Base-by-base conservation (phyloP, 2,329 filamentous ascomycete genomes). In the Pseudocercospora eumusae region DNA sequence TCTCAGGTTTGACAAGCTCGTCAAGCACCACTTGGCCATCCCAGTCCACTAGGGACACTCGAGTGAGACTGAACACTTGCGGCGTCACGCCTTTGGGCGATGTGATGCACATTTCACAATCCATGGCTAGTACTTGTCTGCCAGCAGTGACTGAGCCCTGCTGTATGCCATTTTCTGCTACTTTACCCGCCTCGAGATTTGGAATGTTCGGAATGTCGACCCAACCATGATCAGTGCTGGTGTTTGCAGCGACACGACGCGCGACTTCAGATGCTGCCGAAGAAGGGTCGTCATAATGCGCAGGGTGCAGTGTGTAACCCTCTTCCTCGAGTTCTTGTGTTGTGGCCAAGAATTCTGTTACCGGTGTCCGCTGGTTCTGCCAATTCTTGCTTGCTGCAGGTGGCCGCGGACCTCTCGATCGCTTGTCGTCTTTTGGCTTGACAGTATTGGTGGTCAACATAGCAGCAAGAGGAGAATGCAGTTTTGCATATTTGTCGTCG, bases 81-180 rank as follows among this genome's bases (percentile, higher is more conserved):
- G 89, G 86, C 20, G 68, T 65, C 15, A 67, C 62, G 18, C 71
- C 71, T 40, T 60, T 56, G 15, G 72, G 73, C 63, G 88, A 90
- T 2, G 92, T 96, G 78, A 92, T 88, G 75, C 93, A 96, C 95
- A 99, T 99, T 77, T 99, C 95, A 77, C 95, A 99, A 75, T 99
- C 95, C 59, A 99, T 81, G 1, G 92, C 89, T 54, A 96, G 80
- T 10, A 97, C 80, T 40, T 88, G 84, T 65, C 92, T 86, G 36
- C 93, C 95, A 28, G 86, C 91, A 0, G 92, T 96, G 61, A 96
- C 80, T 75, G 92, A 93, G 59, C 92, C 93, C 68, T 88, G 80
- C 75, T 96, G 83, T 62, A 96, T 86, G 58, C 92, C 85, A 4
- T 77, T 75, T 56, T 92, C 89, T 2, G 88, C 86, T 6, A 89